Evolutionary conservation across 2,329 filamentous ascomycete genomes (phyloP).

Genomic region (Emmonsia crescens): DNA sequence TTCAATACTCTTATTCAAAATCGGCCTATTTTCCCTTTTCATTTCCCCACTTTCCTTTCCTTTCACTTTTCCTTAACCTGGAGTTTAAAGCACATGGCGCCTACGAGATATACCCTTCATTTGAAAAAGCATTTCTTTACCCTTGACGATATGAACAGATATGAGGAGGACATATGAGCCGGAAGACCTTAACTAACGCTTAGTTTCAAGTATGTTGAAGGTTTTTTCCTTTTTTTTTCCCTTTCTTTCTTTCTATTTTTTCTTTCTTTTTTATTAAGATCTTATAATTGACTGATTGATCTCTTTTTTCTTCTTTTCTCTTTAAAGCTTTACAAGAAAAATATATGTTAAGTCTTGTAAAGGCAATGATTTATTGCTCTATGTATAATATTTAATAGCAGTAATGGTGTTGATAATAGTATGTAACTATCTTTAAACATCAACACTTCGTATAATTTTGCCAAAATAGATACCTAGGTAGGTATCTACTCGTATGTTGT

Average conservation of each 20-base stretch:
- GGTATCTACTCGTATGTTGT: not conserved
- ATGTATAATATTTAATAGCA: not conserved
- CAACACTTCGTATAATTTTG: not conserved
- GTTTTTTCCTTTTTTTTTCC: not conserved
- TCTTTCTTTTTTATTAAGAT: not conserved
- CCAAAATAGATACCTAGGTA: not conserved
- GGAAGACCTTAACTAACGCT: not conserved
- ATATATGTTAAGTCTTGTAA: not conserved
- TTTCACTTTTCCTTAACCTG: not conserved
- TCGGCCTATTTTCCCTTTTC: not conserved
- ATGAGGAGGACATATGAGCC: not conserved
- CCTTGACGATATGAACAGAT: not conserved
- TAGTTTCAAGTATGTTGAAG: not conserved
- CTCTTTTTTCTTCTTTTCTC: not conserved
- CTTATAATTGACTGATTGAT: not conserved
- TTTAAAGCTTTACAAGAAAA: not conserved
- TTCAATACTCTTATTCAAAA: not conserved
- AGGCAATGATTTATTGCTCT: not conserved
- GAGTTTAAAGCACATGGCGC: slow-evolving; percentile 1
- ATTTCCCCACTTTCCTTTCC: slow-evolving; percentile 1
- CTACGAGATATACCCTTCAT: slow-evolving; percentile 5
- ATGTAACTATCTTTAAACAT: too few species aligned
- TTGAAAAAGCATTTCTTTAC: not conserved
- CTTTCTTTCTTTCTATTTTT: not conserved
- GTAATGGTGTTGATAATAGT: not conserved